Evolutionary conservation across 129 eudicot genomes (phyloP), one percentile per base, ranked within the genome.

Genomic region (Helianthus tuberosus): DNA sequence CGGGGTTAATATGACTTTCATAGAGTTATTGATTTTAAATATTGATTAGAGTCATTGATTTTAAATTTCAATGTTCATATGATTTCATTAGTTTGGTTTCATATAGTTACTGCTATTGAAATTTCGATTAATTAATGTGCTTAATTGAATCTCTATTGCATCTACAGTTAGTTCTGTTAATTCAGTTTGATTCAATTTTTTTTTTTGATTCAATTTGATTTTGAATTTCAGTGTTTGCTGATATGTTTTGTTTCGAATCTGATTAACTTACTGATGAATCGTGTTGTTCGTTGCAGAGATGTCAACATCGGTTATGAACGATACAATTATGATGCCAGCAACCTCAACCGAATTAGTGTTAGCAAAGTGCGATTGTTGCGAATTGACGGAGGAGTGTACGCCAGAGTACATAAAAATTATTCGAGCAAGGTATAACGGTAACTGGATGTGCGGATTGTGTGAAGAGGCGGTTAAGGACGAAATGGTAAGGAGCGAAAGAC

Each of bases 371-470:
- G 93, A 87, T 58, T 92, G 97, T 5, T 92, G 97, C 68, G 87
- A 90, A 9, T 71, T 92, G 61, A 89, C 89, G 3, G 97, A 92
- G 81, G 97, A 92, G 68, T 92, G 96, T 52, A 92, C 97, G 9
- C 82, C 53, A 46, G 82, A 80, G 11, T 92, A 92, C 75, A 80
- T 89, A 8, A 41, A 65, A 55, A 77, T 52, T 6, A 84, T 86
- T 6, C 83, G 86, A 0, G 84, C 81, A 48, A 69, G 86, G 53
- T 57, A 83, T 17, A 29, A 64, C 25, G 96, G 96, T 6, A 80
- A 86, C 3, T 92, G 97, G 97, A 72, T 92, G 0, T 92, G 97
- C 58, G 96, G 96, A 54, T 83, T 92, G 17, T 92, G 97, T 59
- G 74, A 88, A 4, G 97, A 92, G 71, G 97, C 96, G 0, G 88